Evolutionary conservation across 306 rosid species (phyloP).

Genomic region (Argentina anserina): DNA sequence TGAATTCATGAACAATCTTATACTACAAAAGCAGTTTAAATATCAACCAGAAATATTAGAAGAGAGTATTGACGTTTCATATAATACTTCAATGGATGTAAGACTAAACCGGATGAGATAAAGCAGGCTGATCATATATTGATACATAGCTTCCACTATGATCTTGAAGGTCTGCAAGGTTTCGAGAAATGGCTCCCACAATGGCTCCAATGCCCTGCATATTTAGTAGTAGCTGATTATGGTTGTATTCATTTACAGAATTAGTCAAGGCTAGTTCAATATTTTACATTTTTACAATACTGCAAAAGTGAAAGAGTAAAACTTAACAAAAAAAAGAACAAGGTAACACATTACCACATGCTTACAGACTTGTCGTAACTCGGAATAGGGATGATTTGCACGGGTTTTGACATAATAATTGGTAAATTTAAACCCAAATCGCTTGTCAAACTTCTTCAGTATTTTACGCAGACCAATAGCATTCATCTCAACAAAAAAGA

Average conservation of each 20-base stretch:
- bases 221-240: constrained; percentile 13
- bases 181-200: constrained; percentile 87
- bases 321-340: constrained; percentile 2
- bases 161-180: constrained; percentile 58
- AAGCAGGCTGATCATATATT: constrained; percentile 81
- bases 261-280: neutral
- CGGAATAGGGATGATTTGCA: constrained; percentile 91
- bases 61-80: neutral
- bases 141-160: constrained; percentile 70
- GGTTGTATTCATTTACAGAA: neutral
- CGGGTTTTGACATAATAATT: constrained; percentile 88
- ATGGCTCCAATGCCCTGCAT: constrained; percentile 82
- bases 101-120: constrained; percentile 73
- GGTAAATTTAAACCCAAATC: constrained; percentile 73
- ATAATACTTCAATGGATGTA: constrained; percentile 23
- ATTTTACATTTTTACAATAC: too few relatives aligned
- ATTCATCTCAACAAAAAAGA: constrained; percentile 71
- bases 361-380: constrained; percentile 85
- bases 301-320: neutral
- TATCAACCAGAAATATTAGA: constrained; percentile 3
- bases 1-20: neutral
- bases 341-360: constrained; percentile 67
- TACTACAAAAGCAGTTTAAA: neutral
- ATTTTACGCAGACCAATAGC: constrained; percentile 87
- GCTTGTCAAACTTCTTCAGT: constrained; percentile 86